phyloP scores from a whole-genome alignment of 495 filamentous ascomycete species.

The Pseudevernia furfuracea region DNA sequence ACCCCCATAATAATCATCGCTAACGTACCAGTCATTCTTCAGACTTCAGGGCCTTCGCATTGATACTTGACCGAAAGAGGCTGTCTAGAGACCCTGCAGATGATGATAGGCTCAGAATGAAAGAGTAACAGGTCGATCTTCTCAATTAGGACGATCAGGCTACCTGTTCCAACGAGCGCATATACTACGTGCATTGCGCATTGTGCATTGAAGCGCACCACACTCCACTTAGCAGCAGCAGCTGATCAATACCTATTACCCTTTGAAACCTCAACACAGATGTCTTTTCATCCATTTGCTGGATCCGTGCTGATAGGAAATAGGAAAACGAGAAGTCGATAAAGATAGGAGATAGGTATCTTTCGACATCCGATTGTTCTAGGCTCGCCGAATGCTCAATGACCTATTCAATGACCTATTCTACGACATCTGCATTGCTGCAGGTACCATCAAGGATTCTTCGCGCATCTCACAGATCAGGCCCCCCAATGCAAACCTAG shows the following conservation, averaged over 20 bases:
- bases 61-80: neutral
- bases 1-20: no score
- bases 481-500: neutral
- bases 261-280: neutral
- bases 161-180: neutral
- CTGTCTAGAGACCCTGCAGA: neutral
- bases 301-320: neutral
- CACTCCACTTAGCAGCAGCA: neutral
- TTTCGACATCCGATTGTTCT: neutral
- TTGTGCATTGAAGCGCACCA: neutral
- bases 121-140: neutral
- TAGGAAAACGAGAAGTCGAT: neutral
- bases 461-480: neutral
- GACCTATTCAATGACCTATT: no score
- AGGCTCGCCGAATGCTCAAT: neutral
- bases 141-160: neutral
- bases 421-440: no score
- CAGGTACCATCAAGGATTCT: neutral
- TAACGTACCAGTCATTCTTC: neutral
- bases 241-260: neutral
- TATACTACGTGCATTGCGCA: neutral
- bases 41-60: neutral
- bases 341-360: neutral
- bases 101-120: neutral
- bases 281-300: neutral